phyloP scores from a whole-genome alignment of 176 grass and related monocot genomes.

The Triticum turgidum region DNA sequence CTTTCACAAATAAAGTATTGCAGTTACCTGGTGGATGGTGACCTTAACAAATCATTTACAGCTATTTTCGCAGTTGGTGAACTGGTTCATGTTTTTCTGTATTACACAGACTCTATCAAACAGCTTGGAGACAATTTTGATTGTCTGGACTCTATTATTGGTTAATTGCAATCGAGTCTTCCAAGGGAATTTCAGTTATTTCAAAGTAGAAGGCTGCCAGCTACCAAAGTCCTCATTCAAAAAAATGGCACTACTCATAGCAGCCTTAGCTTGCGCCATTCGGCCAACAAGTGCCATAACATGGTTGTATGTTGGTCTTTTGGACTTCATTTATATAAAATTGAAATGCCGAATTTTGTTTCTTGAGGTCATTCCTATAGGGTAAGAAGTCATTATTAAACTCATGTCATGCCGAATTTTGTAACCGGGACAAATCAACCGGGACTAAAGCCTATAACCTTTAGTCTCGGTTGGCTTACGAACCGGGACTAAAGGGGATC shows the following conservation, averaged over 20 bases:
- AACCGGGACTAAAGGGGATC: too few relatives aligned
- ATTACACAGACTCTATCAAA: slow-evolving; percentile 84
- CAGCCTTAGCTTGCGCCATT: slow-evolving; percentile 76
- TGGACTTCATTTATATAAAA: slow-evolving; percentile 75
- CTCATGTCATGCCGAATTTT: neutral
- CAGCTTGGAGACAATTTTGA: slow-evolving; percentile 84
- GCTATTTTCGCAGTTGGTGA: slow-evolving; percentile 77
- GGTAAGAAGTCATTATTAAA: slow-evolving; percentile 55
- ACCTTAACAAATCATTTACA: slow-evolving; percentile 54
- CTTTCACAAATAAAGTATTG: neutral
- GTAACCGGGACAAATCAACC: too few relatives aligned
- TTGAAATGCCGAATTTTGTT: slow-evolving; percentile 55
- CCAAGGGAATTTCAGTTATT: slow-evolving; percentile 30
- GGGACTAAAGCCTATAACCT: too few relatives aligned
- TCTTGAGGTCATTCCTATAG: slow-evolving; percentile 67
- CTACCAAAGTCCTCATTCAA: slow-evolving; percentile 41
- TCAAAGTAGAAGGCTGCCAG: neutral
- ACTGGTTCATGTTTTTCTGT: slow-evolving; percentile 96
- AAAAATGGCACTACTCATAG: slow-evolving; percentile 69
- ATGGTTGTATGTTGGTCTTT: slow-evolving; percentile 80
- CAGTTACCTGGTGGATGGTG: slow-evolving; percentile 8
- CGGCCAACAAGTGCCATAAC: slow-evolving; percentile 90
- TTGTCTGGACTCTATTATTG: slow-evolving; percentile 79
- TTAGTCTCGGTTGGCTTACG: too few relatives aligned
- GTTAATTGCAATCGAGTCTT: slow-evolving; percentile 54